Conservation (phyloP, 257 asterid genomes). For the Solanum chilense region DNA sequence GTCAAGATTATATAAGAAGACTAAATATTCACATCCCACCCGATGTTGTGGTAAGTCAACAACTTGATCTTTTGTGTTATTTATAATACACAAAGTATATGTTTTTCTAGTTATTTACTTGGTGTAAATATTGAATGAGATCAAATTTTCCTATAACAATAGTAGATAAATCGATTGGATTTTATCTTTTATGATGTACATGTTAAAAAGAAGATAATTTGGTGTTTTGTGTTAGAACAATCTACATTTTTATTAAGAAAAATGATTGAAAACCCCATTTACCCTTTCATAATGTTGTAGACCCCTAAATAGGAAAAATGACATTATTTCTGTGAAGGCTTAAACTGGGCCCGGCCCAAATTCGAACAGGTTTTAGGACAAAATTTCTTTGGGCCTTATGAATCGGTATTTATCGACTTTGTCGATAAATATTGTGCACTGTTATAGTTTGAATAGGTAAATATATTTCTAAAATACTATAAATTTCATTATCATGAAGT, state of each 20-base stretch:
- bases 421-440: too few species aligned
- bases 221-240: not conserved
- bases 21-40: not conserved
- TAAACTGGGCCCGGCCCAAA: not conserved
- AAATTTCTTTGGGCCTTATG: too few species aligned
- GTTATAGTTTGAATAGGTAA: too few species aligned
- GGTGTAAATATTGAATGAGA: not conserved
- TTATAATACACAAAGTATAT: not conserved
- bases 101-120: not conserved
- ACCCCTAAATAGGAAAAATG: too few species aligned
- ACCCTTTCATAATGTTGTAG: not conserved
- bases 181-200: not conserved
- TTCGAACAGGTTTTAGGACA: not conserved
- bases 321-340: not conserved
- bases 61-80: not conserved
- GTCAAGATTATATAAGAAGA: not conserved
- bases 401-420: too few species aligned
- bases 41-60: not conserved
- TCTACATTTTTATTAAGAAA: not conserved
- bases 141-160: not conserved
- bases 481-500: too few species aligned
- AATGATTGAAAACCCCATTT: too few species aligned
- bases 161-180: not conserved
- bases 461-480: too few species aligned
- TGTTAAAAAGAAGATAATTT: not conserved